Percentiles rank a stretch among this genome's conserved stretches.
phyloP scores from a whole-genome alignment of 805 yeast genomes.

The Saturnispora halmiae region DNA sequence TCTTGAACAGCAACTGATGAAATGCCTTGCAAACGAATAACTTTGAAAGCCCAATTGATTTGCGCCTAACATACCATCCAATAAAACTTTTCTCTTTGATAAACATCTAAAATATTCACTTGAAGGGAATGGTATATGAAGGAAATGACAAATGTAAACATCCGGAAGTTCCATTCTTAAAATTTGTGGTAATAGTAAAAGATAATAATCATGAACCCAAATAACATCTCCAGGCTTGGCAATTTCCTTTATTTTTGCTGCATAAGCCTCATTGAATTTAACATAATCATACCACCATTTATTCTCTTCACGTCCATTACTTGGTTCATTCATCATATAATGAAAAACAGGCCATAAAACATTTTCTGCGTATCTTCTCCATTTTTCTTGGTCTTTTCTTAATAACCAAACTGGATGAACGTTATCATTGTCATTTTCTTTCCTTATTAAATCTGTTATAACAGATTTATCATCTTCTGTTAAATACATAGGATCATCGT shows the following conservation, averaged over 20 bases:
- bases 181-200: constrained; percentile 73
- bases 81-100: constrained; percentile 68
- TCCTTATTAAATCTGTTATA: constrained; percentile 40
- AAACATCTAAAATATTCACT: constrained; percentile 88
- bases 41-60: constrained; percentile 82
- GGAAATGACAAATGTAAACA: constrained; percentile 65
- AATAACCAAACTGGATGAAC: constrained; percentile 86
- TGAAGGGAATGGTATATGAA: constrained; percentile 92
- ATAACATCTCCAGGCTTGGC: constrained; percentile 85
- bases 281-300: constrained; percentile 83
- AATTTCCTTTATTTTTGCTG: constrained; percentile 60
- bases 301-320: constrained; percentile 60
- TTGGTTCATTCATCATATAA: constrained; percentile 72
- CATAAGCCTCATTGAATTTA: constrained; percentile 82
- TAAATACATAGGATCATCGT: constrained; percentile 55
- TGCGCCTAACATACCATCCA: constrained; percentile 89
- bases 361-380: constrained; percentile 87
- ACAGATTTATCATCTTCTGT: constrained; percentile 44
- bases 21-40: constrained; percentile 80
- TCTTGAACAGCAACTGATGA: constrained; percentile 82
- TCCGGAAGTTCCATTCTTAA: constrained; percentile 68
- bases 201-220: constrained; percentile 88
- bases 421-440: constrained; percentile 38
- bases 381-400: constrained; percentile 66
- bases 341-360: constrained; percentile 93